phyloP scores from a whole-genome alignment of 176 grass and related monocot genomes.

The Carex kokanica region DNA sequence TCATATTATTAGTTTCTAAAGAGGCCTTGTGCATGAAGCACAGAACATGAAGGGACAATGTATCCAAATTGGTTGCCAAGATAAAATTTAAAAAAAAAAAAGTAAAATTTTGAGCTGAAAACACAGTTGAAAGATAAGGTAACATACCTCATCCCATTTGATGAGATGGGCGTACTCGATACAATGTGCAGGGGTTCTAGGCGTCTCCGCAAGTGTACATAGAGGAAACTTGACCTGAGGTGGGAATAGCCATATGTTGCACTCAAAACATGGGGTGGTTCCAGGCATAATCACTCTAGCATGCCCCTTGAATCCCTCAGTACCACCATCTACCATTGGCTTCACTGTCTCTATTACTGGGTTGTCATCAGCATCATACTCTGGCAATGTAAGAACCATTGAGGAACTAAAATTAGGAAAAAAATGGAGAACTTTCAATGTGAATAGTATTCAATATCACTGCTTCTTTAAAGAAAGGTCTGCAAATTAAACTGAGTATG shows the following conservation, averaged over 20 bases:
- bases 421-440: not conserved
- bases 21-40: not conserved
- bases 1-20: not conserved
- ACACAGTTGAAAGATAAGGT: slow-evolving; percentile 8
- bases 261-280: slow-evolving; percentile 92
- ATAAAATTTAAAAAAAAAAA: not conserved
- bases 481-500: not conserved
- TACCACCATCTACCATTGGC: slow-evolving; percentile 97
- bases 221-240: slow-evolving; percentile 97
- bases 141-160: slow-evolving; percentile 90
- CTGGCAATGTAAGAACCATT: slow-evolving; percentile 42
- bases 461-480: not conserved
- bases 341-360: slow-evolving; percentile 63
- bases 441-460: slow-evolving; percentile 1
- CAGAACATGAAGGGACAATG: not conserved
- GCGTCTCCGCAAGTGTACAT: slow-evolving; percentile 92
- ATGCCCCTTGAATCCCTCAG: slow-evolving; percentile 93
- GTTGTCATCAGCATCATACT: slow-evolving; percentile 78
- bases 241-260: slow-evolving; percentile 99
- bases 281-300: slow-evolving; percentile 93
- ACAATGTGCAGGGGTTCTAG: slow-evolving; percentile 94
- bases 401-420: not conserved
- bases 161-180: slow-evolving; percentile 99
- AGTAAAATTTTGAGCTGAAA: not conserved
- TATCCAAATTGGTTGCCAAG: not conserved